Base-by-base conservation (phyloP, 148 eudicot species). In the Dianthus caryophyllus region DNA sequence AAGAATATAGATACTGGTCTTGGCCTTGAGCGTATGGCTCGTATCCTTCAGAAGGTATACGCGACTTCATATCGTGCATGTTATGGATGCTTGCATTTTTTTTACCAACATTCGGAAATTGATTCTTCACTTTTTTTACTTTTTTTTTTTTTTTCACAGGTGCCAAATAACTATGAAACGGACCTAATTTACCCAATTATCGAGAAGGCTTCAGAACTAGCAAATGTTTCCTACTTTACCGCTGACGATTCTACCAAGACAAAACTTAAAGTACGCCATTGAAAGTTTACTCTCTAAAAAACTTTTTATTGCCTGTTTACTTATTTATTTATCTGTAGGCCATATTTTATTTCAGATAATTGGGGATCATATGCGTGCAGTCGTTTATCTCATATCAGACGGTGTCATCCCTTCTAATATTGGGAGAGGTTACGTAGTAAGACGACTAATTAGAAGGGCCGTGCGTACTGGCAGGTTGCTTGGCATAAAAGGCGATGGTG, bases 1-100 rank as follows among this genome's bases (percentile, higher is more conserved):
- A 82, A 80, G 85, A 90, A 94, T 80, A 94, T 94, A 46, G 98
- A 94, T 80, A 94, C 98, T 61, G 98, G 98, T 65, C 84, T 94
- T 47, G 98, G 98, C 44, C 82, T 94, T 75, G 98, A 94, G 83
- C 85, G 96, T 33, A 76, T 94, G 87, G 98, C 98, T 69, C 88
- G 88, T 53, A 94, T 94, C 77, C 96, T 94, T 75, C 98, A 94
- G 78, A 79, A 86, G 88, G 98, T 90, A 77, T 26, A 50, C 44
- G 38, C 57, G 14, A 55, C 43, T 63, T 55, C 57, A 15, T 54
- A n/a, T n/a, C n/a, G n/a, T n/a, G n/a, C n/a, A n/a, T n/a, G n/a
- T n/a, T n/a, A n/a, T n/a, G n/a, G n/a, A n/a, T n/a, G n/a, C n/a
- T n/a, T 43, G 39, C 43, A 26, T 36, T n/a, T 57, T 48, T 63